Conservation (phyloP, 768 basidiomycete species). For the Pulveroboletus sp. region DNA sequence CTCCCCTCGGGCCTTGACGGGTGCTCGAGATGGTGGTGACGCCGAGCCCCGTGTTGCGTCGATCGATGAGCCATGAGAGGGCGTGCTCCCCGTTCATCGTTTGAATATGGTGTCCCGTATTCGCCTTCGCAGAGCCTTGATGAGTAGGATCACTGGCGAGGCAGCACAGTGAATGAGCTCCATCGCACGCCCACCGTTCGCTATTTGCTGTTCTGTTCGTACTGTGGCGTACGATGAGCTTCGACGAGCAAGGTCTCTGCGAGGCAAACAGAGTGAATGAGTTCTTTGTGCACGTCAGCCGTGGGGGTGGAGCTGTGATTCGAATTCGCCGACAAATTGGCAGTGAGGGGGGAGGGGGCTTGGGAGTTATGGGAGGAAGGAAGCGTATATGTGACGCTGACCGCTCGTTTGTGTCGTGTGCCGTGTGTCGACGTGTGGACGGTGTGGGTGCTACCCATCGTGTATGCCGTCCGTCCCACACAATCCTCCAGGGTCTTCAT, state of each 20-base stretch:
- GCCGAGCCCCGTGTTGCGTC: constrained; percentile 1
- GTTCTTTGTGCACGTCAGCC: neutral
- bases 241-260: constrained; percentile 12
- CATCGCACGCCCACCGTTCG: constrained; percentile 8
- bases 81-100: constrained; percentile 6
- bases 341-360: neutral
- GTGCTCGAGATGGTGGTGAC: neutral
- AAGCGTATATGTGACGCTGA: constrained; percentile 3
- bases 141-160: constrained; percentile 16
- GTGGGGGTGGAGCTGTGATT: constrained; percentile 1
- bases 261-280: constrained; percentile 16
- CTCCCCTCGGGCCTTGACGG: neutral
- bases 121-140: constrained; percentile 9
- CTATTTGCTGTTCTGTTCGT: neutral
- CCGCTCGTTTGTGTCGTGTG: constrained; percentile 6
- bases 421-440: no score
- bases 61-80: constrained; percentile 17
- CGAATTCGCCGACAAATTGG: constrained; percentile 2
- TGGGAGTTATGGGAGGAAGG: neutral
- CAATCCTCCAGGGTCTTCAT: constrained; percentile 45
- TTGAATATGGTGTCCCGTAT: constrained; percentile 5
- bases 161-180: constrained; percentile 11
- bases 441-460: constrained; percentile 11
- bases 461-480: constrained; percentile 11
- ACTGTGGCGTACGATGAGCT: neutral